phyloP scores from a whole-genome alignment of 768 basidiomycete genomes.

The Hirschioporus abietinus region DNA sequence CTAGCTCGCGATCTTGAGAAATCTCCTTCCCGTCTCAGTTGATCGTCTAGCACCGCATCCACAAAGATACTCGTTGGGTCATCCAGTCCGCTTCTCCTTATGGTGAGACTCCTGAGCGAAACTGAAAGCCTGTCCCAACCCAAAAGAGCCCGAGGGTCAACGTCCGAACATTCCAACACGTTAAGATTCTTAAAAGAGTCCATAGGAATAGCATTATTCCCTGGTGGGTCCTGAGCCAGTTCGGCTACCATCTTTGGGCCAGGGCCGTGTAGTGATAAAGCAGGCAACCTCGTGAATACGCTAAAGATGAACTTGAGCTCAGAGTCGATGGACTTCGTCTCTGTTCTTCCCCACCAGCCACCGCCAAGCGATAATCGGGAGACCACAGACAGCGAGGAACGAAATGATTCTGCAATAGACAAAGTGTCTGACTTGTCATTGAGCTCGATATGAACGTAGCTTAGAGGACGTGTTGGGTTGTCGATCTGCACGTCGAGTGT shows the following conservation, averaged over 20 bases:
- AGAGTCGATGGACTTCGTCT: conserved; percentile 54
- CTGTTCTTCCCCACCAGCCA: conserved; percentile 65
- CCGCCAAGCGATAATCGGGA: conserved; percentile 69
- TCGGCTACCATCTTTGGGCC: conserved; percentile 63
- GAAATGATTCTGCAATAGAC: conserved; percentile 62
- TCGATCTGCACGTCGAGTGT: conserved; percentile 74
- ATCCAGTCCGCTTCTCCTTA: conserved; percentile 76
- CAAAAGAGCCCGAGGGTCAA: conserved; percentile 76
- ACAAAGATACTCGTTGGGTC: conserved; percentile 76
- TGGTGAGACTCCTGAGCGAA: conserved; percentile 64
- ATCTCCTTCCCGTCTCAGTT: conserved; percentile 55
- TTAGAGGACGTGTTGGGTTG: conserved; percentile 71
- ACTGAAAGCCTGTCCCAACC: conserved; percentile 81
- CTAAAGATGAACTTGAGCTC: conserved; percentile 87
- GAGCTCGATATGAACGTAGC: conserved; percentile 57
- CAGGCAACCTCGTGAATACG: conserved; percentile 85
- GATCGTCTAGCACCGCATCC: conserved; percentile 71
- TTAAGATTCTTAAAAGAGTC: conserved; percentile 83
- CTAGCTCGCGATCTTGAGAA: conserved; percentile 41
- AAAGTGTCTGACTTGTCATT: conserved; percentile 67
- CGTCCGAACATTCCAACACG: conserved; percentile 65
- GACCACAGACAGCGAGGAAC: conserved; percentile 71
- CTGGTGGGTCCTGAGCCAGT: conserved; percentile 61
- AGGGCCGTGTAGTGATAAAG: conserved; percentile 62
- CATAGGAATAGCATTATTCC: conserved; percentile 72